phyloP scores from a whole-genome alignment of 768 basidiomycete species.

The Pleurotus salmoneostramineus region DNA sequence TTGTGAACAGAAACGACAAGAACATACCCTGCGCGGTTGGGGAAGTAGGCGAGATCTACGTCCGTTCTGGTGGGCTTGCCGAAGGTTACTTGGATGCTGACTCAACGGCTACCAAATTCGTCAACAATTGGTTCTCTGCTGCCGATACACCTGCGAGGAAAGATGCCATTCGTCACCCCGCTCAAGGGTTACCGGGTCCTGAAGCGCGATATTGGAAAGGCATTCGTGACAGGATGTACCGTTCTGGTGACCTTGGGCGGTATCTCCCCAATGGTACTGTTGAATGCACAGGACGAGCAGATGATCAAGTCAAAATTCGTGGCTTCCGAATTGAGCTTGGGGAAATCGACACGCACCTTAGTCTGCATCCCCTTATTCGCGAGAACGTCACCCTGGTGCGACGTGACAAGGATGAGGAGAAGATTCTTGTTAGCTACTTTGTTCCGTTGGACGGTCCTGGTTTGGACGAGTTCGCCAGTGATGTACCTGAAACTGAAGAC shows the following conservation, averaged over 20 bases:
- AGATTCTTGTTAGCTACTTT: constrained; percentile 96
- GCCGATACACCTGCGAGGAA: constrained; percentile 37
- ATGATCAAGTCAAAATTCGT: constrained; percentile 99
- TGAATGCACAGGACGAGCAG: constrained; percentile 95
- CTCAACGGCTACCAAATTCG: constrained; percentile 88
- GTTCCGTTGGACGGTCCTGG: constrained; percentile 76
- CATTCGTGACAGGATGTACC: constrained; percentile 95
- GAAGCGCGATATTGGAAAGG: constrained; percentile 91
- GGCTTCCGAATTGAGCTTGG: constrained; percentile 98
- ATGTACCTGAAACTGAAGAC: constrained; percentile 52
- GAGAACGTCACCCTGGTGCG: constrained; percentile 98
- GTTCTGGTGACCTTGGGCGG: constrained; percentile 93
- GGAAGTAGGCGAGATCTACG: constrained; percentile 98
- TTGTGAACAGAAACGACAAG: constrained; percentile 88
- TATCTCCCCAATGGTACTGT: constrained; percentile 91
- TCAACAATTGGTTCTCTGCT: constrained; percentile 85
- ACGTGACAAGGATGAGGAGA: constrained; percentile 98
- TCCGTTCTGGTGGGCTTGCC: constrained; percentile 91
- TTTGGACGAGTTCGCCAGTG: constrained; percentile 69
- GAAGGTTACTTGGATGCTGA: constrained; percentile 89
- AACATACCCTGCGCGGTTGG: constrained; percentile 88
- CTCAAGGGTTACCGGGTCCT: constrained; percentile 51
- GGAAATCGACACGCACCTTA: constrained; percentile 95
- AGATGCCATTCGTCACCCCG: constrained; percentile 73
- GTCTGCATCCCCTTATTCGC: constrained; percentile 88